Conservation (phyloP, 2,329 filamentous ascomycete species). For the Sarocladium kiliense region DNA sequence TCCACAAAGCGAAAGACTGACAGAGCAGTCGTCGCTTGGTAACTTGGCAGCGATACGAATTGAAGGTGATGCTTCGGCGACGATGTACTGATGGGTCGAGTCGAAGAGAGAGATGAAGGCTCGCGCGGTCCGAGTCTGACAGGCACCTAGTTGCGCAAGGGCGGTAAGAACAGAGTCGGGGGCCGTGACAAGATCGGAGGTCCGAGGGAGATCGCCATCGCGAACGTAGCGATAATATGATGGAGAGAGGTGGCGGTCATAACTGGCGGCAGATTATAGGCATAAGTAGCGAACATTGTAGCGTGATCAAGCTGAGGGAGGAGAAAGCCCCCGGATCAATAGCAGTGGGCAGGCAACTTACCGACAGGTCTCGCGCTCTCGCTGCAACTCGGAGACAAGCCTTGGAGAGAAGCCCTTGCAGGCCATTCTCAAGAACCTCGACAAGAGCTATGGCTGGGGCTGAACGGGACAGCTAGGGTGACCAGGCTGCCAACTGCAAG, state of each 20-base stretch:
- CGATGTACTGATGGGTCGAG: slow-evolving; percentile 38
- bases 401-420: too few relatives aligned
- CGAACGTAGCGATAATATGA: neutral
- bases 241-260: neutral
- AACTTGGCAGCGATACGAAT: slow-evolving; percentile 26
- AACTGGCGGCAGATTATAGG: neutral
- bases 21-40: slow-evolving; percentile 10
- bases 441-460: too few relatives aligned
- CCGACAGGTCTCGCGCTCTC: neutral
- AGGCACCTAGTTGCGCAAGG: slow-evolving; percentile 43
- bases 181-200: neutral
- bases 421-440: too few relatives aligned
- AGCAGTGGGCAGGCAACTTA: neutral
- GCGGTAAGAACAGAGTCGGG: slow-evolving; percentile 38
- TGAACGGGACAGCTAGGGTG: too few relatives aligned
- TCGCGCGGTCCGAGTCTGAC: slow-evolving; percentile 36
- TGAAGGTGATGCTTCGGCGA: slow-evolving; percentile 44
- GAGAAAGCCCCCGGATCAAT: neutral
- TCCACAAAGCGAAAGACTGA: slow-evolving; percentile 23
- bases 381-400: neutral
- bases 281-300: neutral
- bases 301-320: neutral
- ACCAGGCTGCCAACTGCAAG: too few relatives aligned
- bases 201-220: neutral
- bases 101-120: slow-evolving; percentile 48